These are phyloP conservation scores for Entophlyctis helioformis DNA, from an alignment of 192 early-diverging fungal genomes.

Conservation along the genomic window DNA sequence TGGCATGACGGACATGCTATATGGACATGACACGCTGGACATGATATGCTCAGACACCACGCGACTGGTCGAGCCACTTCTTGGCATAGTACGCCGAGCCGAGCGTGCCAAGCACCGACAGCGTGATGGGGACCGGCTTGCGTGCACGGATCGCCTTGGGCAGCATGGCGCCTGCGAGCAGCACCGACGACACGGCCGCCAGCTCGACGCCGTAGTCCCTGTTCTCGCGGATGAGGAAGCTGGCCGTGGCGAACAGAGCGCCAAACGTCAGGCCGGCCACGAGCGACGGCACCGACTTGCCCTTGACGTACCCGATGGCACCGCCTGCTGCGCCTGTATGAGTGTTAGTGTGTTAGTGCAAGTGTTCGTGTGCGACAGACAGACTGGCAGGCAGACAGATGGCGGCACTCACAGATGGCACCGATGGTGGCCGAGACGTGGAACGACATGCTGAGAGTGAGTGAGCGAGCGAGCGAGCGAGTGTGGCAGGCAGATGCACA, in stretches of 20 bases:
- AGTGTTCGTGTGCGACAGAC: too few species aligned
- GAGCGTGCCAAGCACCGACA: constrained; percentile 10
- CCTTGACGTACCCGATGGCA: constrained; percentile 22
- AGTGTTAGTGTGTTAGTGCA: too few species aligned
- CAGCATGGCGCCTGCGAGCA: constrained; percentile 29
- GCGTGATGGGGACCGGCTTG: constrained; percentile 21
- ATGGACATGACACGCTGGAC: too few species aligned
- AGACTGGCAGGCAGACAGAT: too few species aligned
- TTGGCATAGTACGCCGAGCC: constrained; percentile 22
- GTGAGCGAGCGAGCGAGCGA: too few species aligned
- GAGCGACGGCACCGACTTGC: constrained; percentile 24
- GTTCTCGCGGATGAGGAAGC: constrained; percentile 32
- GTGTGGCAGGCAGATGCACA: too few species aligned
- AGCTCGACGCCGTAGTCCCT: constrained; percentile 31
- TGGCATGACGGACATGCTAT: too few species aligned
- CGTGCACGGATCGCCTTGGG: constrained; percentile 16
- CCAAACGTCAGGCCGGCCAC: constrained; percentile 35
- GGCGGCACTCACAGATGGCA: too few species aligned
- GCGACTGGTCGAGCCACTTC: constrained; percentile 10
- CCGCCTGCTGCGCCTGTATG: constrained; percentile 31
- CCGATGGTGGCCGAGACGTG: too few species aligned
- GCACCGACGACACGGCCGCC: constrained; percentile 21
- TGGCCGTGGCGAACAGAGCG: constrained; percentile 19
- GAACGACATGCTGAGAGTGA: too few species aligned
- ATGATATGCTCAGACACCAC: too few species aligned